Percentiles rank a stretch among this genome's conserved stretches.
These are phyloP conservation scores for Krasilnikovozyma curviuscula DNA, from an alignment of 768 basidiomycete species.

Conservation along the genomic window DNA sequence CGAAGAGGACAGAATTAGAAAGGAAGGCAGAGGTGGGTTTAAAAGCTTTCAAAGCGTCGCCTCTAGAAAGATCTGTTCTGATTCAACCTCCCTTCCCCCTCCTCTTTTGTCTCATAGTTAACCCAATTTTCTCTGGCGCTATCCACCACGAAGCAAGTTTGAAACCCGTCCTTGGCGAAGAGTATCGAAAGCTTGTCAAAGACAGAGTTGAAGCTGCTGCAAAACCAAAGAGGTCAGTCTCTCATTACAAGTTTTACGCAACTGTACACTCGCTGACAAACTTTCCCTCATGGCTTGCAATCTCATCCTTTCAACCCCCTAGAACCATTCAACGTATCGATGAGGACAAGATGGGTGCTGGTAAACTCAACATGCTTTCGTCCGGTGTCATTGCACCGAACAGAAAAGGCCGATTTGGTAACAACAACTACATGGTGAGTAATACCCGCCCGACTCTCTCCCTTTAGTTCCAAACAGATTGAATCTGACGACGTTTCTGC, in stretches of 20 bases:
- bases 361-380: constrained; percentile 56
- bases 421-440: constrained; percentile 30
- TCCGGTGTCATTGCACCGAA: constrained; percentile 45
- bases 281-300: constrained; percentile 65
- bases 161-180: not conserved
- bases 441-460: constrained; percentile 43
- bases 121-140: not conserved
- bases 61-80: not conserved
- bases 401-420: constrained; percentile 39
- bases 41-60: too few relatives aligned
- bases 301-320: constrained; percentile 46
- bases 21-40: constrained; percentile 2
- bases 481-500: not conserved
- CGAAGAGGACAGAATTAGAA: not conserved
- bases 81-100: not conserved
- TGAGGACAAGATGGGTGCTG: constrained; percentile 25
- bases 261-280: constrained; percentile 20
- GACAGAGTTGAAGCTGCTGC: too few relatives aligned
- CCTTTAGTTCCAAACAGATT: not conserved
- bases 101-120: not conserved
- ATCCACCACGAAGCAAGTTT: not conserved
- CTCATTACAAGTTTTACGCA: not conserved
- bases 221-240: too few relatives aligned
- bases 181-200: too few relatives aligned
- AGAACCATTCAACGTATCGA: constrained; percentile 61